Conservation (phyloP, 805 yeast genomes). For the Lipomyces spencermartinsiae region DNA sequence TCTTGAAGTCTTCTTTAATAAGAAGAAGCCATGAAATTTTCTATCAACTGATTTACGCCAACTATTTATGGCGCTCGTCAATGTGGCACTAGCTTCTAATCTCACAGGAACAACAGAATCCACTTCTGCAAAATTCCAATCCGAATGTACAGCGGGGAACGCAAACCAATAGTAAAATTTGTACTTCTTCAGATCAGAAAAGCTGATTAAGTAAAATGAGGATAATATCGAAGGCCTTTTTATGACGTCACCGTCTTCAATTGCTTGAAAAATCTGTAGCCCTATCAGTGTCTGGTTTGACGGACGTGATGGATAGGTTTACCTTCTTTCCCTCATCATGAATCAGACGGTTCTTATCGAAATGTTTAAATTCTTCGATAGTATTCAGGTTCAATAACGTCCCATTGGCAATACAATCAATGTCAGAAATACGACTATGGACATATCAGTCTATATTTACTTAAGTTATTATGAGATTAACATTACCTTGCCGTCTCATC, state of each 20-base stretch:
- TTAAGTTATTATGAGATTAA: neutral
- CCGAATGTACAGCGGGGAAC: slow-evolving; percentile 66
- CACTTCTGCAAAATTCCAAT: slow-evolving; percentile 51
- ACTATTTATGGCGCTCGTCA: slow-evolving; percentile 26
- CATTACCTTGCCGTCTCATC: slow-evolving; percentile 1
- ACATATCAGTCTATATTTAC: neutral
- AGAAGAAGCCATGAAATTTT: slow-evolving; percentile 36
- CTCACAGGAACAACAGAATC: neutral
- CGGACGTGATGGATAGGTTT: neutral
- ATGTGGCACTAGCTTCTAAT: slow-evolving; percentile 9
- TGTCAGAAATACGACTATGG: neutral
- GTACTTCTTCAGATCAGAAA: slow-evolving; percentile 88
- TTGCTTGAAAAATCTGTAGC: slow-evolving; percentile 38
- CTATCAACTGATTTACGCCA: slow-evolving; percentile 17
- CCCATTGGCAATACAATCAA: slow-evolving; percentile 48
- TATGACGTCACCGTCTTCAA: slow-evolving; percentile 48
- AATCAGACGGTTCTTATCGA: slow-evolving; percentile 69
- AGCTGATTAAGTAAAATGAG: slow-evolving; percentile 63
- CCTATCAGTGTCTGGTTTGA: neutral
- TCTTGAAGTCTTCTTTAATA: slow-evolving; percentile 35
- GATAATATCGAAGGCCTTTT: slow-evolving; percentile 52
- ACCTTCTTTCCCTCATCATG: slow-evolving; percentile 49
- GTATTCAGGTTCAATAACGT: slow-evolving; percentile 72
- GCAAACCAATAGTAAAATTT: slow-evolving; percentile 90
- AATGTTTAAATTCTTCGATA: slow-evolving; percentile 77